phyloP scores from a whole-genome alignment of 495 filamentous ascomycete genomes.

The Coniosporium apollinis region DNA sequence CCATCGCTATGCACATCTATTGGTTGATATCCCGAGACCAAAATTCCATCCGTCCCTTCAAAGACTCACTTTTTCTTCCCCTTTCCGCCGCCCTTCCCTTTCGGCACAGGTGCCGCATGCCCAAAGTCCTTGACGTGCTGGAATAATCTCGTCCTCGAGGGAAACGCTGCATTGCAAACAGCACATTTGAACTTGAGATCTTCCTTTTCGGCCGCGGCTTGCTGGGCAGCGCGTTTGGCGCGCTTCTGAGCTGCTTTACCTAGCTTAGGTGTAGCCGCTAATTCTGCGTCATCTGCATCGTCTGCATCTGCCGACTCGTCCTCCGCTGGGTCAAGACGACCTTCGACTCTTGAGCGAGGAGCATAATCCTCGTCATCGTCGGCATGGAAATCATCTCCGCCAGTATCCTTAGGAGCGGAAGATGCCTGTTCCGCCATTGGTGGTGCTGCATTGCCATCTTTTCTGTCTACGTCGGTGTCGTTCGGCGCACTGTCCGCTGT shows the following conservation, averaged over 20 bases:
- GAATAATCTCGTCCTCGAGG: conserved; percentile 55
- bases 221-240: conserved; percentile 59
- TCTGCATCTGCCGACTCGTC: conserved; percentile 1
- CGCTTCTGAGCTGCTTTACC: conserved; percentile 84
- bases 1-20: too few species aligned
- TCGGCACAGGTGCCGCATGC: conserved; percentile 37
- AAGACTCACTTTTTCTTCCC: too few species aligned
- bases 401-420: too few species aligned
- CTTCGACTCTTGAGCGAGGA: conserved; percentile 15
- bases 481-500: conserved; percentile 4
- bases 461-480: background rate
- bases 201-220: conserved; percentile 24
- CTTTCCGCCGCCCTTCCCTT: too few species aligned
- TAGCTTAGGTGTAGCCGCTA: conserved; percentile 29
- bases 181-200: conserved; percentile 36
- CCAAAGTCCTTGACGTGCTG: conserved; percentile 48
- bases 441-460: background rate
- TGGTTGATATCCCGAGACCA: too few species aligned
- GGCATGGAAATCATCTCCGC: conserved; percentile 6
- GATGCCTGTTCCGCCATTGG: too few species aligned
- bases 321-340: conserved; percentile 7
- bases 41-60: too few species aligned
- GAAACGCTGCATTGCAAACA: conserved; percentile 42
- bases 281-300: background rate
- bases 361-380: conserved; percentile 16